These are phyloP conservation scores for Inonotus obliquus DNA, from an alignment of 1,284 basidiomycete genomes.

Conservation along the genomic window DNA sequence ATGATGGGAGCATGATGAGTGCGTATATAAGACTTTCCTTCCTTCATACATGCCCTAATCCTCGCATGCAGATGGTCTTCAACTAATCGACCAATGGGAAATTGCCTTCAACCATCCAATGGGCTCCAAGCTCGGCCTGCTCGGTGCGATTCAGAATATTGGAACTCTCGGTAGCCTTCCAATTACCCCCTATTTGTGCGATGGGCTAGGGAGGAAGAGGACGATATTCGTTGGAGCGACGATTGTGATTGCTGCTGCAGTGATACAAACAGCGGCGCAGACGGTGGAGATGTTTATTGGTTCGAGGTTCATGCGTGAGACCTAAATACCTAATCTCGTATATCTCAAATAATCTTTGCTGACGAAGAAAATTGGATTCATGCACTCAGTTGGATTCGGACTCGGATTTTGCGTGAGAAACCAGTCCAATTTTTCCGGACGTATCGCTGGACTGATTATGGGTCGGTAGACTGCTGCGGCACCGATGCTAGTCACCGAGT, in stretches of 20 bases:
- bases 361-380: too few species aligned
- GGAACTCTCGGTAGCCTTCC: slow-evolving; percentile 26
- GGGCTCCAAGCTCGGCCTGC: slow-evolving; percentile 21
- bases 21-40: background rate
- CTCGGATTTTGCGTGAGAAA: slow-evolving; percentile 42
- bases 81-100: slow-evolving; percentile 36
- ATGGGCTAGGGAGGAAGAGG: slow-evolving; percentile 27
- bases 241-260: slow-evolving; percentile 25
- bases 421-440: background rate
- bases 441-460: background rate
- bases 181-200: slow-evolving; percentile 27
- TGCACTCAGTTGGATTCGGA: slow-evolving; percentile 44
- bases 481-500: slow-evolving; percentile 49
- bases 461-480: slow-evolving; percentile 31
- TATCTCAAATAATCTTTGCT: slow-evolving; percentile 28
- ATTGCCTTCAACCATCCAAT: slow-evolving; percentile 17
- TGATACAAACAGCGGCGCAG: slow-evolving; percentile 29
- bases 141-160: slow-evolving; percentile 27
- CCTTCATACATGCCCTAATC: background rate
- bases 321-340: background rate
- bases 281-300: slow-evolving; percentile 30
- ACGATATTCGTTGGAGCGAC: slow-evolving; percentile 27
- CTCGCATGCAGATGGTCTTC: slow-evolving; percentile 31
- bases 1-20: slow-evolving; percentile 31
- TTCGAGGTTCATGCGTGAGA: slow-evolving; percentile 23